Base-by-base conservation (phyloP, 306 rosid genomes). In the Trifolium pratense region DNA sequence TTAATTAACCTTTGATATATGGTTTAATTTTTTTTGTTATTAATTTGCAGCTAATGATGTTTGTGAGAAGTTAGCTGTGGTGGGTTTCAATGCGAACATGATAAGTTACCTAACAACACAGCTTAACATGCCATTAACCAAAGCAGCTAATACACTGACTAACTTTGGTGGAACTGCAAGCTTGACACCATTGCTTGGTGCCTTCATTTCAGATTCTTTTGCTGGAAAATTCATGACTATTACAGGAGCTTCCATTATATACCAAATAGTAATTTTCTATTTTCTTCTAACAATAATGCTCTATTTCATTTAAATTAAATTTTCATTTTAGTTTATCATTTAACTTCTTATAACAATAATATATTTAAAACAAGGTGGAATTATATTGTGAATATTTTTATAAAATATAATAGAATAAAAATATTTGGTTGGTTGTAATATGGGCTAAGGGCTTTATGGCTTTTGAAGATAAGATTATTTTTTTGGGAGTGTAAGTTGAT, bases 31-130 rank as follows among this genome's bases (percentile, higher is more conserved):
- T 29, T 29, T 29, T 4, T 29, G 32, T 29, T 29, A 29, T 29
- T 29, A 4, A 4, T 29, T 29, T 87, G 81, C 64, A 91, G 99
- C 87, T 5, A 94, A 94, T 80, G 99, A 94, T 85, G 53, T 80
- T 21, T 64, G 82, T 65, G 99, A 94, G 92, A 94, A 94, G 87
- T 67, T 94, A 75, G 99, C 99, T 1, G 97, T 94, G 84, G 99
- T 91, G 71, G 99, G 99, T 18, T 91, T 91, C 68, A 46, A 48
- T 23, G 78, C 97, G 0, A 94, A 94, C 51, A 94, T 94, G 99
- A 77, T 91, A 34, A 94, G 91, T 82, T 94, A 94, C 76, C 83
- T 94, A 79, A 94, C 97, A 5, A 76, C 86, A 42, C 90, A 94
- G 76, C 90, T 94, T 67, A 88, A 94, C 21, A 77, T 94, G 95